Conservation (phyloP, 129 eudicot genomes). For the Kitagawia praeruptora region DNA sequence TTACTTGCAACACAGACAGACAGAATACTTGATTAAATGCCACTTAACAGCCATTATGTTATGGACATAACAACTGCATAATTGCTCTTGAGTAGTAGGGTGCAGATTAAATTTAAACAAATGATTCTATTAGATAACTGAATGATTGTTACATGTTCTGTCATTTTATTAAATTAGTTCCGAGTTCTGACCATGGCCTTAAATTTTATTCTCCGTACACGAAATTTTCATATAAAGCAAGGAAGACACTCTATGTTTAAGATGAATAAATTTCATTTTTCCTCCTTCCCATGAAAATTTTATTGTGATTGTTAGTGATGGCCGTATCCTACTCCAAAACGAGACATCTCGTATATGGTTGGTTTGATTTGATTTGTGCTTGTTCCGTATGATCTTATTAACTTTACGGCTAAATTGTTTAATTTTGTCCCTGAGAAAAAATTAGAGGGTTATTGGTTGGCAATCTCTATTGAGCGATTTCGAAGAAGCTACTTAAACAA, state of each 20-base stretch:
- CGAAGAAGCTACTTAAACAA: conserved; percentile 12
- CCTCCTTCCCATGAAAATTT: neutral
- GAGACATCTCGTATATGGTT: neutral
- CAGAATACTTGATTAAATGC: conserved; percentile 16
- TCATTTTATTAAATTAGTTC: neutral
- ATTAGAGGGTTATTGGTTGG: conserved; percentile 16
- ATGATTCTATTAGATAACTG: neutral
- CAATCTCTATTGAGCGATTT: conserved; percentile 30
- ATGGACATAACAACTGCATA: conserved; percentile 4
- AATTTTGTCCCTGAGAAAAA: neutral
- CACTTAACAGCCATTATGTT: conserved; percentile 4
- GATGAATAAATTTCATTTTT: neutral
- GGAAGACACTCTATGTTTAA: too few relatives aligned
- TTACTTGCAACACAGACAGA: conserved; percentile 16
- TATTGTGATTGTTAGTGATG: too few relatives aligned
- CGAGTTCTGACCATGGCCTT: neutral
- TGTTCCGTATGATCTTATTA: too few relatives aligned
- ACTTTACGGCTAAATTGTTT: neutral
- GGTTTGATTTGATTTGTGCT: neutral
- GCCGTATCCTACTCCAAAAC: neutral
- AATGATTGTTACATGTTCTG: neutral
- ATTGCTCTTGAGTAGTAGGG: conserved; percentile 4
- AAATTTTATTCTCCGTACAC: neutral
- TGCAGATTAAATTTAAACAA: neutral
- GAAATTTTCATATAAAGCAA: too few relatives aligned